A percentile compares a stretch with the other conserved stretches of the same genome.
phyloP scores from a whole-genome alignment of 2,329 filamentous ascomycete species.

The Aspergillus caelatus region DNA sequence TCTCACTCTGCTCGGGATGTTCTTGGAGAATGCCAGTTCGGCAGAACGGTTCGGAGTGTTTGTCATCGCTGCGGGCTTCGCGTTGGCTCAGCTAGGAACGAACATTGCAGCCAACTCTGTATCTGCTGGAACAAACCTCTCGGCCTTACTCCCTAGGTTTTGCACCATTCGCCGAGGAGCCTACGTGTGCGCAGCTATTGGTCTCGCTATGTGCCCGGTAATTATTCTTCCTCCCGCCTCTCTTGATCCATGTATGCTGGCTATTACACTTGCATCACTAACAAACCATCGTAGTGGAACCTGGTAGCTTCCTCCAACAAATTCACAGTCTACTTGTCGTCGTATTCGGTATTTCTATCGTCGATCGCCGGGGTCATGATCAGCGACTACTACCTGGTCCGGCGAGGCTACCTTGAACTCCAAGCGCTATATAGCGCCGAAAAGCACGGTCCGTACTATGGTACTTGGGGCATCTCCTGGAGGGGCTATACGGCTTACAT shows the following conservation, averaged over 20 bases:
- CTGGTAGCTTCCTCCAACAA: not conserved
- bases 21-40: not conserved
- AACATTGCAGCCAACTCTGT: not conserved
- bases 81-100: not conserved
- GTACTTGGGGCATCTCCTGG: not conserved
- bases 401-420: not conserved
- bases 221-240: not conserved
- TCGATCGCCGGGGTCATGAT: not conserved
- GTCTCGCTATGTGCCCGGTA: not conserved
- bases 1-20: not conserved
- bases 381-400: not conserved
- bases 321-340: not conserved
- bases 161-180: not conserved
- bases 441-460: not conserved
- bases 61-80: not conserved
- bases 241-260: not conserved
- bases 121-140: not conserved
- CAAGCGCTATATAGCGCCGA: not conserved
- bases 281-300: not conserved
- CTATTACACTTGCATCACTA: not conserved
- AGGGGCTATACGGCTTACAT: not conserved
- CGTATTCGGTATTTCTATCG: not conserved
- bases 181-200: not conserved
- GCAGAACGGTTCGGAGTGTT: not conserved
- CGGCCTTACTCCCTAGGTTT: not conserved